Conservation (phyloP, 2,329 filamentous ascomycete species). For the Pyricularia pennisetigena region DNA sequence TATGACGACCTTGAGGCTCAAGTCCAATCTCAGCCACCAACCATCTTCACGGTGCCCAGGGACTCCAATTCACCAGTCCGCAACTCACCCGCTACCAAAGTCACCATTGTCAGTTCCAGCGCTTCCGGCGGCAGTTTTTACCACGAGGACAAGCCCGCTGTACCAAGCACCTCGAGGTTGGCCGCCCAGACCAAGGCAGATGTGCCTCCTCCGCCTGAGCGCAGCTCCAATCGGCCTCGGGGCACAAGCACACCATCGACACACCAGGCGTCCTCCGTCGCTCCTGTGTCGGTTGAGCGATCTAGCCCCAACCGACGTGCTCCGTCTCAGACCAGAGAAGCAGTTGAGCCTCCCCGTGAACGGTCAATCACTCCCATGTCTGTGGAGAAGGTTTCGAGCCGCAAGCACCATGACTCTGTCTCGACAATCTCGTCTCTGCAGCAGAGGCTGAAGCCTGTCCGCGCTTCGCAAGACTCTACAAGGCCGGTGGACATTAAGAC, state of each 20-base stretch:
- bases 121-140: conserved; percentile 20
- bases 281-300: conserved; percentile 21
- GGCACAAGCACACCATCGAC: not conserved
- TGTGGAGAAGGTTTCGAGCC: conserved; percentile 14
- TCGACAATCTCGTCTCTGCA: conserved; percentile 41
- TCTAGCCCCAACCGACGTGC: not conserved
- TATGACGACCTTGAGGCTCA: conserved; percentile 8
- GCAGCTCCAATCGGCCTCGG: conserved; percentile 10
- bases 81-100: conserved; percentile 7
- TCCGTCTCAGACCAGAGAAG: conserved; percentile 7
- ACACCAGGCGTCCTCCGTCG: conserved; percentile 16
- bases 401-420: conserved; percentile 35
- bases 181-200: conserved; percentile 8
- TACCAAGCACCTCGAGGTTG: conserved; percentile 20
- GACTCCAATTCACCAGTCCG: not conserved
- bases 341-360: conserved; percentile 6
- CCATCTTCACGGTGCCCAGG: not conserved
- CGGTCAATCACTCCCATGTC: not conserved
- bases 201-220: conserved; percentile 9
- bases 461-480: conserved; percentile 46
- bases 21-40: conserved; percentile 4
- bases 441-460: conserved; percentile 40
- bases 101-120: conserved; percentile 21
- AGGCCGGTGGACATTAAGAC: conserved; percentile 31
- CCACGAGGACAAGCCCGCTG: conserved; percentile 23